Evolutionary conservation across 2,329 filamentous ascomycete genomes (phyloP).

Genomic region (Neofusicoccum umdonicola): DNA sequence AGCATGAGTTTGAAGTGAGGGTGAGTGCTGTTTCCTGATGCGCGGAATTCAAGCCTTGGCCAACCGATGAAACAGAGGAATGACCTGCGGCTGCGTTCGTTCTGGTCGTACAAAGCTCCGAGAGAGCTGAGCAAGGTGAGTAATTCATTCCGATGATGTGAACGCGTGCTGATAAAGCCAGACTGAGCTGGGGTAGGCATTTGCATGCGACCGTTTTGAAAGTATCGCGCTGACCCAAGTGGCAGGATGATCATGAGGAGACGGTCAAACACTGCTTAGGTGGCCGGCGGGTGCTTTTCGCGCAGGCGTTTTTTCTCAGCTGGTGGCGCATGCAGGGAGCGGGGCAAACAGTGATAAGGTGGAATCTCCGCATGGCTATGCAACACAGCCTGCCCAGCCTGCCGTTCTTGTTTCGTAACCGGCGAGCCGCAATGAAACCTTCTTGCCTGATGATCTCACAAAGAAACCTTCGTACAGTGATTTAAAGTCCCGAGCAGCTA

Average conservation of each 20-base stretch:
- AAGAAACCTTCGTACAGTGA: background rate
- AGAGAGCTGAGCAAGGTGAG: background rate
- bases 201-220: background rate
- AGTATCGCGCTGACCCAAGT: background rate
- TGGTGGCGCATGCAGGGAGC: background rate
- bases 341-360: background rate
- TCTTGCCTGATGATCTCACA: background rate
- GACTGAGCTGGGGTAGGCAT: background rate
- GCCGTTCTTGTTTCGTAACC: background rate
- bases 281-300: background rate
- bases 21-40: background rate
- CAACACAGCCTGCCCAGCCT: background rate
- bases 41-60: background rate
- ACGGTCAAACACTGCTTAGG: background rate
- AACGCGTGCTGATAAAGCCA: background rate
- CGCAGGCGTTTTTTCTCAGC: background rate
- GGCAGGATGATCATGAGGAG: background rate
- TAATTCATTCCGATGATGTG: background rate
- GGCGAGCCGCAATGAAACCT: background rate
- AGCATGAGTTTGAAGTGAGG: background rate
- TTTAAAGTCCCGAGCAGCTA: background rate
- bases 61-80: background rate
- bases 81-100: background rate
- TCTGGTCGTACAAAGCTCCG: slow-evolving; percentile 2
- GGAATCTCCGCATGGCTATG: background rate